Conservation (phyloP, 345 rosid genomes). For the Jatropha curcas region DNA sequence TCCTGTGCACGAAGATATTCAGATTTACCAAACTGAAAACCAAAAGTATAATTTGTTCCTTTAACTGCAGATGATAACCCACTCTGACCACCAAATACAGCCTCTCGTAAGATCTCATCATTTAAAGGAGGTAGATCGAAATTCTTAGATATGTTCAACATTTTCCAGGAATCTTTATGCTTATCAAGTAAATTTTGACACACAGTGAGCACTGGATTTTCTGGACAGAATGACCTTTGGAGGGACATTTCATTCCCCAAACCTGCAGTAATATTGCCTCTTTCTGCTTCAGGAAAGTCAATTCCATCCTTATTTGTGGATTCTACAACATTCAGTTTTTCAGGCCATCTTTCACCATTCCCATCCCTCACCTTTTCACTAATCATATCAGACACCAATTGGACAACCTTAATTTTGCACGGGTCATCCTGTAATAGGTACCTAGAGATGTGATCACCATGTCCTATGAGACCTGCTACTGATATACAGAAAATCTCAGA, state of each 20-base stretch:
- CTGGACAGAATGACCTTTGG: slow-evolving; percentile 60
- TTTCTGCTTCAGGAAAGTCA: slow-evolving; percentile 26
- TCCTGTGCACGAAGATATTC: slow-evolving; percentile 58
- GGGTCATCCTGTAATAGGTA: slow-evolving; percentile 50
- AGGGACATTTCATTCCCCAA: slow-evolving; percentile 29
- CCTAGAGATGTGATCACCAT: slow-evolving; percentile 67
- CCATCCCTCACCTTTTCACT: slow-evolving; percentile 27
- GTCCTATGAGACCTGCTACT: slow-evolving; percentile 76
- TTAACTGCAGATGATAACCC: slow-evolving; percentile 32
- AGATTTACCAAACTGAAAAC: slow-evolving; percentile 68
- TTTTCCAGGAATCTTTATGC: slow-evolving; percentile 48
- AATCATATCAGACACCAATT: slow-evolving; percentile 34
- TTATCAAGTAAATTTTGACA: slow-evolving; percentile 54
- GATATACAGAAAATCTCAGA: slow-evolving; percentile 76
- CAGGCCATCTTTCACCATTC: slow-evolving; percentile 38
- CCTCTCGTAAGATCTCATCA: slow-evolving; percentile 64
- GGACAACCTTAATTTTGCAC: slow-evolving; percentile 36
- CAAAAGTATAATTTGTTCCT: slow-evolving; percentile 73
- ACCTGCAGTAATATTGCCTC: slow-evolving; percentile 22
- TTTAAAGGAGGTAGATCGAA: slow-evolving; percentile 73
- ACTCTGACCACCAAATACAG: slow-evolving; percentile 51
- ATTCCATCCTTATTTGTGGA: slow-evolving; percentile 29
- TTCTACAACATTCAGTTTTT: slow-evolving; percentile 37
- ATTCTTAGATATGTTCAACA: slow-evolving; percentile 57
- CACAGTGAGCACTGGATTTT: slow-evolving; percentile 71